A percentile compares a stretch with the other conserved stretches of the same genome.
Conservation (phyloP, 169 alveolate species). For the Eimeria necatrix region DNA sequence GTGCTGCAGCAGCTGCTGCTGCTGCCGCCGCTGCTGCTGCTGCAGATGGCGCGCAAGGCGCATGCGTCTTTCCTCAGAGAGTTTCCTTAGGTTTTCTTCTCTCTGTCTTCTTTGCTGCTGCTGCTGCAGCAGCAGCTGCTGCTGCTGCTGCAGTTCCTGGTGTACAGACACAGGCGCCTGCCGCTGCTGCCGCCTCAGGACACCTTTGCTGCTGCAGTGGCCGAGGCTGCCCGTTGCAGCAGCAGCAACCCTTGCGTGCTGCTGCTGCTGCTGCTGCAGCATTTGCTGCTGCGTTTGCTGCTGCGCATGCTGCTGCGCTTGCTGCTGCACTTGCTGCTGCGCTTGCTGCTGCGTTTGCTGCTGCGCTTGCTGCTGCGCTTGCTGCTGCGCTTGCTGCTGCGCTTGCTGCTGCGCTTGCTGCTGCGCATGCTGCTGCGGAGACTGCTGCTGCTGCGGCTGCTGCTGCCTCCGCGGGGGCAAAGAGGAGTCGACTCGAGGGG, state of each 20-base stretch:
- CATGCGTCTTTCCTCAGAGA: conserved; percentile 24
- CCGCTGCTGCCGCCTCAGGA: neutral
- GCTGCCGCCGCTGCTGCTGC: conserved; percentile 57
- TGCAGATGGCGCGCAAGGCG: conserved; percentile 61
- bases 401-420: conserved; percentile 88
- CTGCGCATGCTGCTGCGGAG: conserved; percentile 25
- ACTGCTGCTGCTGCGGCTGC: neutral
- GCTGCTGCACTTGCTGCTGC: conserved; percentile 88
- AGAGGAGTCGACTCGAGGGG: no score
- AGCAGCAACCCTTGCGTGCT: neutral
- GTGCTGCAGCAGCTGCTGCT: conserved; percentile 31
- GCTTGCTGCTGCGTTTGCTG: conserved; percentile 88
- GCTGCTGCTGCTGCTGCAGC: conserved; percentile 18
- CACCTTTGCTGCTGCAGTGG: neutral
- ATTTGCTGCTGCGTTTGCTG: neutral
- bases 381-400: conserved; percentile 89
- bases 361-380: conserved; percentile 13
- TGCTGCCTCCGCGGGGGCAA: neutral
- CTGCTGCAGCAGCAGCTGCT: conserved; percentile 14
- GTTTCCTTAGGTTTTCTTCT: conserved; percentile 6
- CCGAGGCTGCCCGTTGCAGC: neutral
- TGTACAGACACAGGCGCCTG: neutral
- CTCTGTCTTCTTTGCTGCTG: conserved; percentile 3
- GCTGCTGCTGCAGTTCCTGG: conserved; percentile 11
- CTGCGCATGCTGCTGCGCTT: neutral